Base-by-base conservation (phyloP, 768 basidiomycete species). In the Psilocybe tampanensis region DNA sequence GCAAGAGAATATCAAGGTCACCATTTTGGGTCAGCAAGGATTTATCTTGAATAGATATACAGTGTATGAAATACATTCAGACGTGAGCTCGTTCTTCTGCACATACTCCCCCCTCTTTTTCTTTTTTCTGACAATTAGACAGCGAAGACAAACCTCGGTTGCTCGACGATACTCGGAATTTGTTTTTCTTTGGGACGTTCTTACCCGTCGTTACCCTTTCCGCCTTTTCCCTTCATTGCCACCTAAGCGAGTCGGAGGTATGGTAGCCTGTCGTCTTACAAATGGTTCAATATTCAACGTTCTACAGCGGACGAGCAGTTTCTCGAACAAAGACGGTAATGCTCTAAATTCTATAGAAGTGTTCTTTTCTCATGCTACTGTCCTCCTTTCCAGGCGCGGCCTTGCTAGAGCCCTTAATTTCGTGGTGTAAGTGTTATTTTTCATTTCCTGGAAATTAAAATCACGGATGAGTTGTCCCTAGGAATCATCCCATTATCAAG, bases 141-240 rank as follows among this genome's bases (percentile, higher is more conserved):
- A 53, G 59, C 62, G 93, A 81, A 80, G 86, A 48, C 85, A 83
- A 4, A 75, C 81, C 12, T 76, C 92, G 13, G 91, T 98, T 19
- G 79, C 86, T 24, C 79, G 96, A 52, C 83, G 97, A 55, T 99
- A 98, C 70, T 94, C 92, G 7, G 97, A 99, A 70, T 99, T 98
- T 69, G 82, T 82, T 9, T 95, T 90, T 71, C 76, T 98, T 23
- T 90, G 92, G 85, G 95, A 98, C 60, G 89, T 86, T 60, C 78
- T 99, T 43, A 71, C 84, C 50, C 85, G 88, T 61, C 84, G 95
- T 52, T 98, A 98, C 75, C 95, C 97, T 1, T 98, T 98, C 82
- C 86, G 97, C 45, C 76, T 98, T 22, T 82, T 98, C 61, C 88
- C 92, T 17, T 75, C 84, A 2, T 74, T 98, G 26, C 97, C 97